Evolutionary conservation across 2,329 filamentous ascomycete genomes (phyloP).

Genomic region (Pseudogymnoascus sp.): DNA sequence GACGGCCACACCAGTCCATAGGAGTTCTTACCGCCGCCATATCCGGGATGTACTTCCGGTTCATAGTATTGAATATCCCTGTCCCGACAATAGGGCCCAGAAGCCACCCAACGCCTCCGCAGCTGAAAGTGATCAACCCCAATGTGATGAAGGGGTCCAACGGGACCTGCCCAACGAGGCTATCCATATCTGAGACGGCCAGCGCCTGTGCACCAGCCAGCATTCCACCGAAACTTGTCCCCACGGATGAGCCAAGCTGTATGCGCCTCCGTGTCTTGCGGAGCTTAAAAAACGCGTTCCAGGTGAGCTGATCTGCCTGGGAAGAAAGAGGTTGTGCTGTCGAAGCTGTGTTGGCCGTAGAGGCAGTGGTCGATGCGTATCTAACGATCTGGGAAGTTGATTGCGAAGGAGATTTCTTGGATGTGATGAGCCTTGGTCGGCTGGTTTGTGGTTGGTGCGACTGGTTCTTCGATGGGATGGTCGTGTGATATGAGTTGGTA

Average conservation of each 20-base stretch:
- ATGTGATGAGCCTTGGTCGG: neutral
- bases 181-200: constrained; percentile 63
- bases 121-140: constrained; percentile 69
- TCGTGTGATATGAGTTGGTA: constrained; percentile 22
- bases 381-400: constrained; percentile 3
- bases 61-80: constrained; percentile 66
- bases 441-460: neutral
- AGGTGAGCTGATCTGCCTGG: constrained; percentile 45
- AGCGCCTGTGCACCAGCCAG: constrained; percentile 57
- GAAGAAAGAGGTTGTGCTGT: neutral
- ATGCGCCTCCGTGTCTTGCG: constrained; percentile 77
- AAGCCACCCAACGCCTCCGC: constrained; percentile 79
- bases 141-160: constrained; percentile 83
- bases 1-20: neutral
- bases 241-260: constrained; percentile 69
- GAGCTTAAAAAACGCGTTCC: constrained; percentile 89
- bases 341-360: constrained; percentile 11
- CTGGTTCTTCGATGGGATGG: constrained; percentile 20
- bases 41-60: constrained; percentile 60
- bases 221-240: constrained; percentile 55
- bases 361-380: constrained; percentile 13
- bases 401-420: constrained; percentile 4
- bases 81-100: constrained; percentile 76
- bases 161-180: constrained; percentile 61
- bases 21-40: constrained; percentile 55